Evolutionary conservation across 805 yeast genomes (phyloP).

Genomic region (Myxozyma udenii): DNA sequence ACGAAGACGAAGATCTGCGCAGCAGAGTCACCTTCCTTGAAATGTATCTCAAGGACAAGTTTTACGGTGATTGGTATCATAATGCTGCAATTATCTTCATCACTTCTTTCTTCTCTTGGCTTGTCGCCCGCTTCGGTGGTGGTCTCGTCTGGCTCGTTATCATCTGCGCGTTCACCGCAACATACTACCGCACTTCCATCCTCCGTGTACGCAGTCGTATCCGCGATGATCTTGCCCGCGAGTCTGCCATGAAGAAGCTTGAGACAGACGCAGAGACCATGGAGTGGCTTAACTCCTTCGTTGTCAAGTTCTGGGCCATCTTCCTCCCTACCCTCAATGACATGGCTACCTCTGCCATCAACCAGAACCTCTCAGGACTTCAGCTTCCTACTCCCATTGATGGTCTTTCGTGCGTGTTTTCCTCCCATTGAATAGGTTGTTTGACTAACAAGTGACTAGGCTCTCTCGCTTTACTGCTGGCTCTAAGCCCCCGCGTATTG

Average conservation of each 20-base stretch:
- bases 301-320: constrained; percentile 88
- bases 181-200: constrained; percentile 78
- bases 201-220: constrained; percentile 71
- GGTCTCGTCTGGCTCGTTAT: constrained; percentile 79
- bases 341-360: constrained; percentile 79
- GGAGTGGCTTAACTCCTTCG: constrained; percentile 90
- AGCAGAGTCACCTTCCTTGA: constrained; percentile 68
- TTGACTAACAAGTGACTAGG: background rate
- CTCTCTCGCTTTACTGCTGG: constrained; percentile 68
- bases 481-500: constrained; percentile 92
- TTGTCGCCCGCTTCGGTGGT: constrained; percentile 71
- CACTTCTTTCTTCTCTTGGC: constrained; percentile 72
- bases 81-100: constrained; percentile 66
- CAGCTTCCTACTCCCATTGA: constrained; percentile 79
- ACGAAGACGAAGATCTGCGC: constrained; percentile 23
- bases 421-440: background rate
- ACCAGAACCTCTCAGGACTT: constrained; percentile 73
- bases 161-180: constrained; percentile 56
- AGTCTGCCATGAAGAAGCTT: constrained; percentile 71
- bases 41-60: constrained; percentile 65
- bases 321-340: constrained; percentile 87
- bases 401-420: constrained; percentile 46
- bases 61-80: constrained; percentile 96
- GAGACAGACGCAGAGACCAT: constrained; percentile 89
- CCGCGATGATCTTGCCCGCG: constrained; percentile 81